Base-by-base conservation (phyloP, 2,329 filamentous ascomycete genomes). In the Stagonosporopsis chrysanthemi region DNA sequence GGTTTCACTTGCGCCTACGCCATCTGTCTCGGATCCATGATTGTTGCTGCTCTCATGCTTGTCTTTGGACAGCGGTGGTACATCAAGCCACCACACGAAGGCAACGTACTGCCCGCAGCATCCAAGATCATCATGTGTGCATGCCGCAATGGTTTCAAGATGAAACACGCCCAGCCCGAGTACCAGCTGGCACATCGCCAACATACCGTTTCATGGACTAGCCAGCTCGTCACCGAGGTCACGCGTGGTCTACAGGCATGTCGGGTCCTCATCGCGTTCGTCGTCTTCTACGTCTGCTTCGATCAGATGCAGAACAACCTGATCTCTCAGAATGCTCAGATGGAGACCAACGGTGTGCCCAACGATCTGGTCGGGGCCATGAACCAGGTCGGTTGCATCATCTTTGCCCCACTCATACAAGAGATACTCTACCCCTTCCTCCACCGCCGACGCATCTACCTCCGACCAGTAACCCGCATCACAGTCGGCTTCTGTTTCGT, bases 1-100 rank as follows among this genome's bases (percentile, higher is more conserved):
- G 87, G 86, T 4, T 92, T 90, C 75, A 84, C 88, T 83, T 82
- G 82, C 1, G 88, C 86, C 2, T 91, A 83, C 66, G 75, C 87
- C 15, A 74, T 90, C 35, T 83, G 84, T 45, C 83, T 88, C 62
- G 81, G 81, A 69, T 84, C 88, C 76, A 90, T 91, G 77, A 77
- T 84, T 53, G 72, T 88, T 14, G 86, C 86, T 36, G 82, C 88
- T 24, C 70, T 83, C 39, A 79, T 88, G 47, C 78, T 87, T 4
- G 58, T 85, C 36, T 50, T 71, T 6, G 70, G 72, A 24, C 52
- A 56, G 17, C 38, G 33, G 6, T 67, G 64, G 63, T 71, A 63
- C 35, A 61, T 63, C 43, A 58, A 61, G 17, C 47, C 65, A 6
- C 62, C 67, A 4, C 65, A 65, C n/a, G 55, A 66, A 24, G 62